Conservation (phyloP, 2,329 filamentous ascomycete genomes). For the Zymoseptoria tritici region DNA sequence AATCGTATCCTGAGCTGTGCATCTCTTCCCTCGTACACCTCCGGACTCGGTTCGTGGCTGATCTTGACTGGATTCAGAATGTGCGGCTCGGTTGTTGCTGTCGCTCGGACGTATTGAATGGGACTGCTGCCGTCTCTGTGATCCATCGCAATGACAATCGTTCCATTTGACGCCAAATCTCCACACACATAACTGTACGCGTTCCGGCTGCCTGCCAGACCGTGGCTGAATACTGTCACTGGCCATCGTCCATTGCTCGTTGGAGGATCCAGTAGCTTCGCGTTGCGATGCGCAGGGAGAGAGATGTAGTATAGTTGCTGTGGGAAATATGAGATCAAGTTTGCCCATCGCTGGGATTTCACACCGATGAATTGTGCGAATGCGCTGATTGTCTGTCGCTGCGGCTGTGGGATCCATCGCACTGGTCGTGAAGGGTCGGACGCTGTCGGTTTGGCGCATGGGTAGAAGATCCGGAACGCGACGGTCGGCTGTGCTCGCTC, state of each 20-base stretch:
- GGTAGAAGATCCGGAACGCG: constrained; percentile 77
- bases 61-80: constrained; percentile 40
- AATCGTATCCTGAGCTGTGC: constrained; percentile 65
- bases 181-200: constrained; percentile 78
- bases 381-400: constrained; percentile 64
- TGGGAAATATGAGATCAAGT: constrained; percentile 36
- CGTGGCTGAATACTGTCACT: constrained; percentile 79
- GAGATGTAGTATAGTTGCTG: constrained; percentile 65
- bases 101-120: constrained; percentile 61
- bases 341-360: constrained; percentile 30
- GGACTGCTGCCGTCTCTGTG: constrained; percentile 76
- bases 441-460: constrained; percentile 42
- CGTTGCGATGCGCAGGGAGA: constrained; percentile 67
- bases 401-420: constrained; percentile 70
- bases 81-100: constrained; percentile 36
- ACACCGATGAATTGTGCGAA: constrained; percentile 72
- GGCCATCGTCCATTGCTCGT: constrained; percentile 58
- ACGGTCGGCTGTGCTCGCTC: constrained; percentile 59
- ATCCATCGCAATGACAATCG: constrained; percentile 73
- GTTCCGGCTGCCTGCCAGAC: constrained; percentile 71
- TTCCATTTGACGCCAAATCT: constrained; percentile 70
- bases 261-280: constrained; percentile 48
- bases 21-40: constrained; percentile 61
- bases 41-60: constrained; percentile 52
- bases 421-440: constrained; percentile 50